Percentiles rank a stretch among this genome's conserved stretches.
These are phyloP conservation scores for Coprinopsis sp. DNA, from an alignment of 768 basidiomycete species.

Conservation along the genomic window DNA sequence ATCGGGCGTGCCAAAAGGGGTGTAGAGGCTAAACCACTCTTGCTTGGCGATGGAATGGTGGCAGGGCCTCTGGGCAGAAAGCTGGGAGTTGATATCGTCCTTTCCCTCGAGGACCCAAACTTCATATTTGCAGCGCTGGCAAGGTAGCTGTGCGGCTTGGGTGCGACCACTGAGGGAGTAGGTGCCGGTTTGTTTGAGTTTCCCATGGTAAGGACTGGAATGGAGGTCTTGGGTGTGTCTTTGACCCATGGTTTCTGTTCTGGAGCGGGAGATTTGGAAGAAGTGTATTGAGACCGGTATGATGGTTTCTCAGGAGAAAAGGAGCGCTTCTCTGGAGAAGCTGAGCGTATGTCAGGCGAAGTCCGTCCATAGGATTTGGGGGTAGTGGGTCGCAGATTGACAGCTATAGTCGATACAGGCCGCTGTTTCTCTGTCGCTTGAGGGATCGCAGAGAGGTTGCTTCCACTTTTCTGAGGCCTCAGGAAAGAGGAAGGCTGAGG, in stretches of 20 bases:
- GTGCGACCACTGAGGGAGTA: neutral
- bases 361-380: neutral
- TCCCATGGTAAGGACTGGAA: neutral
- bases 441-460: neutral
- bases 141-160: constrained; percentile 2
- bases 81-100: constrained; percentile 15
- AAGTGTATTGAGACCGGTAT: neutral
- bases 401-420: neutral
- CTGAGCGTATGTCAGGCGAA: neutral
- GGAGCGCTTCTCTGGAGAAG: constrained; percentile 7
- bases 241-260: neutral
- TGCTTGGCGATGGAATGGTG: constrained; percentile 21
- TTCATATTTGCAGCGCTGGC: constrained; percentile 12
- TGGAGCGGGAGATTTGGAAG: neutral
- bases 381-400: neutral
- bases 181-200: neutral
- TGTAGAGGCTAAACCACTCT: constrained; percentile 28
- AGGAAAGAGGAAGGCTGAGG: neutral
- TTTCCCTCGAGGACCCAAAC: constrained; percentile 15
- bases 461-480: constrained; percentile 4
- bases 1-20: constrained; percentile 51
- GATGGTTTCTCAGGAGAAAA: constrained; percentile 12
- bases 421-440: constrained; percentile 2
- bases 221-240: neutral
- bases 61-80: constrained; percentile 16